Percentiles rank a stretch among this genome's conserved stretches.
These are phyloP conservation scores for Termitomyces sp. DNA, from an alignment of 768 basidiomycete species.

Conservation along the genomic window DNA sequence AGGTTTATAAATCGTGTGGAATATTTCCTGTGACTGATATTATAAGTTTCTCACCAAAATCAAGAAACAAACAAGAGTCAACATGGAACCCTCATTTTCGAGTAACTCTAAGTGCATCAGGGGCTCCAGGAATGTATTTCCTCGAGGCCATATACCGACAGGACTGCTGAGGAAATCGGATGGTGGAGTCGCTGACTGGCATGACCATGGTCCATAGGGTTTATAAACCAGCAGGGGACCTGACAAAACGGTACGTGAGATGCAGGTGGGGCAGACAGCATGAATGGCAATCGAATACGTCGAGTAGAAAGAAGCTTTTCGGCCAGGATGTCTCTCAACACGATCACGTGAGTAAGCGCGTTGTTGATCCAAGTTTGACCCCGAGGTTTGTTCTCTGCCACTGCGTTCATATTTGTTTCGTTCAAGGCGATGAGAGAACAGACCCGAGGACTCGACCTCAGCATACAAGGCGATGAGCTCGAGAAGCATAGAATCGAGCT, in stretches of 20 bases:
- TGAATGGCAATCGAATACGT: neutral
- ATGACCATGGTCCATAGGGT: neutral
- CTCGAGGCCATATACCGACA: no score
- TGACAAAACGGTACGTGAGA: neutral
- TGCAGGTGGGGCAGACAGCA: no score
- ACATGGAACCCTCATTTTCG: neutral
- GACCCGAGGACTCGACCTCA: slow-evolving; percentile 31
- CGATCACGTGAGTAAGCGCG: slow-evolving; percentile 14
- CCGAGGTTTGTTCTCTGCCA: slow-evolving; percentile 11
- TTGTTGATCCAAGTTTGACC: slow-evolving; percentile 12
- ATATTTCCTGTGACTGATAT: no score
- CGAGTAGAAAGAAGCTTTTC: neutral
- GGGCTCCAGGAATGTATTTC: no score
- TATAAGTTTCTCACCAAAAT: neutral
- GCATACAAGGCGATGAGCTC: slow-evolving; percentile 67
- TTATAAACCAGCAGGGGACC: neutral
- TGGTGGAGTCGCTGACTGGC: neutral
- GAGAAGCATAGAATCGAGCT: slow-evolving; percentile 75
- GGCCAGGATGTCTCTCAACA: no score
- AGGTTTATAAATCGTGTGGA: neutral
- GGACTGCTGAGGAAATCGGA: neutral
- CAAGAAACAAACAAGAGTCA: neutral
- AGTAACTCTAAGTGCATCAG: neutral
- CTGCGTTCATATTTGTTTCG: slow-evolving; percentile 5
- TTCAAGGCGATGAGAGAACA: slow-evolving; percentile 30